Evolutionary conservation across 768 basidiomycete genomes (phyloP).

Genomic region (Porpolomopsis calyptriformis): DNA sequence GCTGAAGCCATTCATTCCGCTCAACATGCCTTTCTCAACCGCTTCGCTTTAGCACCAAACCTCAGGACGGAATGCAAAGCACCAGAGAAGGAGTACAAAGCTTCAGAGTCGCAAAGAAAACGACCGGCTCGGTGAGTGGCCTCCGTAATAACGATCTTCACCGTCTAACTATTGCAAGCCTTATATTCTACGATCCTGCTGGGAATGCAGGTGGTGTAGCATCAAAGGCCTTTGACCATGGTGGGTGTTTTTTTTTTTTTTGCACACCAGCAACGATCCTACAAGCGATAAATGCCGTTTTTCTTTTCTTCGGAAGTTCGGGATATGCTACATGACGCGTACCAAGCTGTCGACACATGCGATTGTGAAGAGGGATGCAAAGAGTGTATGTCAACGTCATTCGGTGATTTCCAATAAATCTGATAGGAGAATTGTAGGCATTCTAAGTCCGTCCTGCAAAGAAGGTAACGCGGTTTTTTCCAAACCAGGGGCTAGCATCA

Average conservation of each 20-base stretch:
- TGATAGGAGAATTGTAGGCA: constrained; percentile 33
- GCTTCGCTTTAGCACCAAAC: constrained; percentile 58
- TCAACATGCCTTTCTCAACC: constrained; percentile 72
- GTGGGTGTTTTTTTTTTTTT: constrained; percentile 27
- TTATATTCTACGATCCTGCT: constrained; percentile 71
- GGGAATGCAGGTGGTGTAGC: constrained; percentile 65
- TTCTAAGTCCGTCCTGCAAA: constrained; percentile 53
- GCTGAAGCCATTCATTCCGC: constrained; percentile 83
- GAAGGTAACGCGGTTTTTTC: constrained; percentile 65
- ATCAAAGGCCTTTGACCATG: constrained; percentile 74
- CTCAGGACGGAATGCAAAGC: constrained; percentile 78
- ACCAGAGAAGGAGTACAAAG: constrained; percentile 60
- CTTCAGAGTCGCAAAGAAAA: constrained; percentile 41
- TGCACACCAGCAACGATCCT: background rate
- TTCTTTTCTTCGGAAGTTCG: constrained; percentile 28
- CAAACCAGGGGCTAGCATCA: constrained; percentile 62
- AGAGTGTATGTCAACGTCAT: constrained; percentile 37
- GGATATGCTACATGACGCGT: constrained; percentile 50
- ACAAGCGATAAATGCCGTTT: background rate
- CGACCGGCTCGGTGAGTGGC: constrained; percentile 51
- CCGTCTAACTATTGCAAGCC: constrained; percentile 26
- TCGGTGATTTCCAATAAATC: background rate
- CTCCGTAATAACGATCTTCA: background rate
- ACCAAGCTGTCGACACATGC: constrained; percentile 47
- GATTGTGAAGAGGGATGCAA: constrained; percentile 60